Conservation (phyloP, 371 early-diverging fungal genomes). For the Cokeromyces recurvatus region DNA sequence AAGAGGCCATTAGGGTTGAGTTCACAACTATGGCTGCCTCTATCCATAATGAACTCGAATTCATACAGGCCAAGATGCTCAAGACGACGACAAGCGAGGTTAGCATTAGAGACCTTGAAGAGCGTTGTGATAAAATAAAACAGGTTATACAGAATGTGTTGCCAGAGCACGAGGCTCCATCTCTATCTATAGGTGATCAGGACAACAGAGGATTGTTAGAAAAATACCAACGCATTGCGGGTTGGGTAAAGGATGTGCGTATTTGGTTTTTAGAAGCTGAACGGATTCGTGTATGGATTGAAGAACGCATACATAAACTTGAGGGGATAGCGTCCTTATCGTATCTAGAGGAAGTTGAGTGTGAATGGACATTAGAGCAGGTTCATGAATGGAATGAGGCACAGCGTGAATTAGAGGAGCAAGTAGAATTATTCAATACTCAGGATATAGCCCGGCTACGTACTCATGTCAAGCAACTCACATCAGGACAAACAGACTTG, state of each 20-base stretch:
- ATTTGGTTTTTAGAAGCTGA: slow-evolving; percentile 54
- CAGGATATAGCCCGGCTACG: slow-evolving; percentile 49
- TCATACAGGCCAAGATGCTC: slow-evolving; percentile 45
- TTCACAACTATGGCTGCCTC: too few relatives aligned
- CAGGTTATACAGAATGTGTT: not conserved
- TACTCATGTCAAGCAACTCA: slow-evolving; percentile 47
- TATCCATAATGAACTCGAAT: slow-evolving; percentile 46
- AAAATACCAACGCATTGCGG: slow-evolving; percentile 28
- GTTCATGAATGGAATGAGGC: slow-evolving; percentile 24
- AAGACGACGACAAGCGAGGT: slow-evolving; percentile 35
- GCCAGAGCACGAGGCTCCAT: not conserved
- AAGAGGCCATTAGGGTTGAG: too few relatives aligned
- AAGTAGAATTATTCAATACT: slow-evolving; percentile 30
- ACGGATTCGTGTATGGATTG: slow-evolving; percentile 41
- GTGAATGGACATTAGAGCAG: slow-evolving; percentile 18
- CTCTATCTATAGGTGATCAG: too few relatives aligned
- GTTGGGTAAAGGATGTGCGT: slow-evolving; percentile 50
- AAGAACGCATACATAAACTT: slow-evolving; percentile 29
- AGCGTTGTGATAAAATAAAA: slow-evolving; percentile 13
- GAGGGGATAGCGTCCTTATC: slow-evolving; percentile 16
- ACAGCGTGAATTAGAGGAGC: slow-evolving; percentile 4
- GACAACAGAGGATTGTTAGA: slow-evolving; percentile 15
- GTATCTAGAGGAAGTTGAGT: slow-evolving; percentile 21
- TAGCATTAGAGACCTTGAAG: slow-evolving; percentile 33
- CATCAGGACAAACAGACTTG: slow-evolving; percentile 26